These are phyloP conservation scores for Mortierella sp. DNA, from an alignment of 371 early-diverging fungal species.

Conservation along the genomic window DNA sequence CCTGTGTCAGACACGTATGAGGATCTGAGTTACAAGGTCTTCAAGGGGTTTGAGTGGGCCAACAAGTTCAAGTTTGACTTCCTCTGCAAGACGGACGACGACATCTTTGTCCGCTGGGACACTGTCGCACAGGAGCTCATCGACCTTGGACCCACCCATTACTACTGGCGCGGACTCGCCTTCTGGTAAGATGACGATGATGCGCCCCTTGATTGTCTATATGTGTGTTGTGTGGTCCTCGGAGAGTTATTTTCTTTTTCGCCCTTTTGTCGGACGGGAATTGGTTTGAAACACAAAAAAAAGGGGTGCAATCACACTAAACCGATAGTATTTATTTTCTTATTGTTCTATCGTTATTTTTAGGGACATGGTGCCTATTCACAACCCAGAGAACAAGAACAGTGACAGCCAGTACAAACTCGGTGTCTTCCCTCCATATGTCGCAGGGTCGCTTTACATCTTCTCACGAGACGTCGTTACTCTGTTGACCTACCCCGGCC, in stretches of 20 bases:
- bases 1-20: conserved; percentile 66
- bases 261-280: not conserved
- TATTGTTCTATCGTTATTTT: not conserved
- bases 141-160: conserved; percentile 57
- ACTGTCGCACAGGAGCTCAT: conserved; percentile 58
- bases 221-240: not conserved
- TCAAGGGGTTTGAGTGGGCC: conserved; percentile 68
- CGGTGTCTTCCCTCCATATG: conserved; percentile 70
- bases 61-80: conserved; percentile 63
- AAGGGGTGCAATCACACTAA: not conserved
- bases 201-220: not conserved
- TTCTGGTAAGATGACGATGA: conserved; percentile 61
- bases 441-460: conserved; percentile 67
- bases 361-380: conserved; percentile 60
- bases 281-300: not conserved
- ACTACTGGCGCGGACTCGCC: conserved; percentile 70
- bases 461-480: conserved; percentile 68
- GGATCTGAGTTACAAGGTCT: conserved; percentile 68
- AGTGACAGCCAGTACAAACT: conserved; percentile 62
- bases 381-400: conserved; percentile 62
- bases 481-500: conserved; percentile 58
- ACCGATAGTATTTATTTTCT: not conserved
- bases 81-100: conserved; percentile 72
- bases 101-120: conserved; percentile 76
- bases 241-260: not conserved